A percentile compares a stretch with the other conserved stretches of the same genome.
Conservation (phyloP, 148 eudicot genomes). For the Vaccinium macrocarpon region DNA sequence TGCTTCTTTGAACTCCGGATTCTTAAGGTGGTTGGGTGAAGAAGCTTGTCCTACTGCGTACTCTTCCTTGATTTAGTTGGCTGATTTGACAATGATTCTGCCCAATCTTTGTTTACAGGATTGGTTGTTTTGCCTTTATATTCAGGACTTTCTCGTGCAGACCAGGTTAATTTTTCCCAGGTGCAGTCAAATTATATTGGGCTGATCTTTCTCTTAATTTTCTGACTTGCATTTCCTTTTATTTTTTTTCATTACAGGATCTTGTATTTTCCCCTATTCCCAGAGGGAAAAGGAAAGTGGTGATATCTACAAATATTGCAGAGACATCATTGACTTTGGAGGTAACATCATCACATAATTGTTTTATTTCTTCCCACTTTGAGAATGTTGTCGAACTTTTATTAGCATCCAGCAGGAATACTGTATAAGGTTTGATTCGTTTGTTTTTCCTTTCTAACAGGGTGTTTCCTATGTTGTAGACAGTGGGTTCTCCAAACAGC, state of each 20-base stretch:
- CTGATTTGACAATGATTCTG: slow-evolving; percentile 15
- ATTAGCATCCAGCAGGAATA: slow-evolving; percentile 7
- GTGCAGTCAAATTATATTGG: background rate
- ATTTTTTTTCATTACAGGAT: slow-evolving; percentile 43
- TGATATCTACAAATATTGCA: slow-evolving; percentile 94
- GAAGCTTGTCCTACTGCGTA: background rate
- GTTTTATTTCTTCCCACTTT: background rate
- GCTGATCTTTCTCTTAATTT: background rate
- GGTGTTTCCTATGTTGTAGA: slow-evolving; percentile 96
- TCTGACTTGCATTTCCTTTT: slow-evolving; percentile 10
- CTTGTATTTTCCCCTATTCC: slow-evolving; percentile 84
- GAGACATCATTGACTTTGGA: slow-evolving; percentile 97
- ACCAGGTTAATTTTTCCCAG: slow-evolving; percentile 52
- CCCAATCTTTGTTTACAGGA: slow-evolving; percentile 39
- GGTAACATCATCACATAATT: slow-evolving; percentile 36
- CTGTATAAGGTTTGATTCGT: background rate
- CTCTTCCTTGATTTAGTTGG: background rate
- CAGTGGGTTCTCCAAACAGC: slow-evolving; percentile 96
- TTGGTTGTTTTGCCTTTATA: slow-evolving; percentile 81
- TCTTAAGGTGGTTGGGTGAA: background rate
- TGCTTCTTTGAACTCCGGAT: slow-evolving; percentile 2
- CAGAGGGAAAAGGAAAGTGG: slow-evolving; percentile 93
- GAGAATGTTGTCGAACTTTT: background rate
- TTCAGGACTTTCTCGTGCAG: slow-evolving; percentile 95
- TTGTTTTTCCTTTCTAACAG: slow-evolving; percentile 32